Base-by-base conservation (phyloP, 1,284 basidiomycete species). In the Puccinia polysora region DNA sequence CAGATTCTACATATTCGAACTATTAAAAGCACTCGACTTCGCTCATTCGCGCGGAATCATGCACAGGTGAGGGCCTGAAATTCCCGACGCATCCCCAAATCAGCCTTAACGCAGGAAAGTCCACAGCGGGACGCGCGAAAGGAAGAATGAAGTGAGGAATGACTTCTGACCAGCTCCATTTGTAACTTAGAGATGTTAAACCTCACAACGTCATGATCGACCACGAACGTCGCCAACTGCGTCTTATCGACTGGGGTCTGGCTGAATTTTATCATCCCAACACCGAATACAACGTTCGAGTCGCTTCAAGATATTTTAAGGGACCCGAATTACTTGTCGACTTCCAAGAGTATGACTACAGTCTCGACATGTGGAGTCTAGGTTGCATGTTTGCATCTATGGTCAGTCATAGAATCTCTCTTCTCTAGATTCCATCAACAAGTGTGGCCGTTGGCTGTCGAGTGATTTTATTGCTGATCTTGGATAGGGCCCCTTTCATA, bases 121-220 rank as follows among this genome's bases (percentile, higher is more conserved):
- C n/a, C n/a, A n/a, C n/a, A n/a, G n/a, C n/a, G n/a, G n/a, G n/a
- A n/a, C n/a, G n/a, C 43, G 53, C 30, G 70, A 73, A 43, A 73
- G 75, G 58, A 74, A 73, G 18, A 65, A 45, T 72, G 50, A 58
- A 34, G 74, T 91, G 90, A 95, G 96, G 18, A 83, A 98, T 79
- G 95, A 98, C 81, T 98, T 89, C 79, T 63, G 40, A 47, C 43
- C n/a, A 60, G 30, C 8, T 62, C 36, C 30, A 36, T 49, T 40
- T 20, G 7, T 20, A 50, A 20, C 20, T 34, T 80, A 86, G 96
- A 75, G 96, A 98, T 80, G 95, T 98, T 75, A 98, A 98, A 81
- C 95, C 96, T 4, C 93, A 97, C 82, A 98, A 98, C 80, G 94
- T 98, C 73, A 97, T 98, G 93, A 97, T 98, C 81, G 96, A 98